phyloP scores from a whole-genome alignment of 2,329 filamentous ascomycete genomes.

The Beauveria sp. region DNA sequence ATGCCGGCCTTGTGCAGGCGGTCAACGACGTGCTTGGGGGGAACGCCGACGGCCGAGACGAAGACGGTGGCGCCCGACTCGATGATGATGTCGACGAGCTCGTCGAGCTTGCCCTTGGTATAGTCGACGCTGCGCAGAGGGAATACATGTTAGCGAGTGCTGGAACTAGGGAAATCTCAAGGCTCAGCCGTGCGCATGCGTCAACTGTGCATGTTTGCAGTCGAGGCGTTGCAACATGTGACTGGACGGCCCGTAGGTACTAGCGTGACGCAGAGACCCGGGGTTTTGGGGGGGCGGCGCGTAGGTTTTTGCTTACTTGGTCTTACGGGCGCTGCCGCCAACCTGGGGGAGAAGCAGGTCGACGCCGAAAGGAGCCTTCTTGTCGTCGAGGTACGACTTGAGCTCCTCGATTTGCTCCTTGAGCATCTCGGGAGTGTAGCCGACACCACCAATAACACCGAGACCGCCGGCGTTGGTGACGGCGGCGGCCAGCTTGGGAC shows the following conservation, averaged over 20 bases:
- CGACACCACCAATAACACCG: constrained; percentile 90
- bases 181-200: neutral
- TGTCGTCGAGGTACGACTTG: constrained; percentile 79
- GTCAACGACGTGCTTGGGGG: constrained; percentile 81
- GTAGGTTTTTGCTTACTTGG: constrained; percentile 52
- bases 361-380: constrained; percentile 92
- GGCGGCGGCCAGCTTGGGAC: constrained; percentile 89
- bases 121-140: constrained; percentile 76
- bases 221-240: neutral
- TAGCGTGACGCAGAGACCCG: neutral
- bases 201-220: neutral
- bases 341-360: constrained; percentile 92
- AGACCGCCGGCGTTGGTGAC: constrained; percentile 96
- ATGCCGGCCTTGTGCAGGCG: constrained; percentile 80
- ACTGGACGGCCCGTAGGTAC: neutral
- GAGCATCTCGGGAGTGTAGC: constrained; percentile 97
- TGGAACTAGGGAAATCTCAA: neutral
- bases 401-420: constrained; percentile 90
- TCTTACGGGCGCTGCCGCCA: constrained; percentile 88
- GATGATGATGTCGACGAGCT: constrained; percentile 87
- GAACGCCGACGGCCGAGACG: constrained; percentile 92
- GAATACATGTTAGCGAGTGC: constrained; percentile 2
- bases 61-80: constrained; percentile 86
- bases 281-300: too few species aligned
- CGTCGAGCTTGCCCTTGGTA: constrained; percentile 95